Conservation (phyloP, 2,329 filamentous ascomycete species). For the Pochonia chlamydosporia region DNA sequence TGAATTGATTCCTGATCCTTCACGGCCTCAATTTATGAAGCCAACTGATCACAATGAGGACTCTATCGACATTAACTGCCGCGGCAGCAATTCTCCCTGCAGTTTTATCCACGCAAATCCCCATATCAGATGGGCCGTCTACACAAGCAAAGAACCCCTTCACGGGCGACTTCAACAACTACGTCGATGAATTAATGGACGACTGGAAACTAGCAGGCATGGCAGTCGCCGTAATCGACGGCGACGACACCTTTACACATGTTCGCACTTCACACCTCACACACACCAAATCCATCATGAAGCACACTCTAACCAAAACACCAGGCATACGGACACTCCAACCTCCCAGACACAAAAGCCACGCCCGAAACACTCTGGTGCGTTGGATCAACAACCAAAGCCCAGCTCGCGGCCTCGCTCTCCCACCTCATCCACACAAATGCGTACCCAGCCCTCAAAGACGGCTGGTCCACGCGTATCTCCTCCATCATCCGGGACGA, state of each 20-base stretch:
- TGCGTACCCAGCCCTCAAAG: constrained; percentile 14
- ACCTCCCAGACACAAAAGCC: constrained; percentile 31
- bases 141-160: background rate
- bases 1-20: too few relatives aligned
- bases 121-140: background rate
- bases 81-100: background rate
- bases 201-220: background rate
- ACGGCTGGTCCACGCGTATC: constrained; percentile 43
- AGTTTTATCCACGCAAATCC: background rate
- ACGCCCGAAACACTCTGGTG: constrained; percentile 47
- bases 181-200: background rate
- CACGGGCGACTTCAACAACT: background rate
- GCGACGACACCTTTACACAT: background rate
- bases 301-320: too few relatives aligned
- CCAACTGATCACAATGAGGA: too few relatives aligned
- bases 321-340: constrained; percentile 24
- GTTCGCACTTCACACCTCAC: background rate
- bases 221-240: background rate
- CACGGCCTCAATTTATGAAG: too few relatives aligned
- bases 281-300: background rate
- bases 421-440: constrained; percentile 44
- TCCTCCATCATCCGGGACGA: constrained; percentile 42
- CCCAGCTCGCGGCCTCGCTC: constrained; percentile 44
- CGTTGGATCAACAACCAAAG: constrained; percentile 51
- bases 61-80: background rate